Evolutionary conservation across 2,329 filamentous ascomycete species (phyloP).

Genomic region (Chrysosporium queenslandicum): DNA sequence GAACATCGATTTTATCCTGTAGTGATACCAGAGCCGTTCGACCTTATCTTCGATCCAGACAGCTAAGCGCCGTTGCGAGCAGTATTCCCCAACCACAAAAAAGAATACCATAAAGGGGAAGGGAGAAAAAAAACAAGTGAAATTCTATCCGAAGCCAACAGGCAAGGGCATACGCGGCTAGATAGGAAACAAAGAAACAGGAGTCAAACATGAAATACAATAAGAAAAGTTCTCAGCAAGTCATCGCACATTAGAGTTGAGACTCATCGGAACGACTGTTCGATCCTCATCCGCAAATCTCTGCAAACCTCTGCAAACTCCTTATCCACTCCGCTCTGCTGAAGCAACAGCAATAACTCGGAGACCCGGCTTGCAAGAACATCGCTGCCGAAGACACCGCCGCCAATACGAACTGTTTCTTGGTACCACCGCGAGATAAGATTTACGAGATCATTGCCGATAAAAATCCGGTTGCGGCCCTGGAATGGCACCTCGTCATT

Average conservation of each 20-base stretch:
- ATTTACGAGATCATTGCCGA: constrained; percentile 54
- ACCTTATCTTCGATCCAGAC: background rate
- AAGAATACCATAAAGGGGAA: background rate
- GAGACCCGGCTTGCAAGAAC: constrained; percentile 44
- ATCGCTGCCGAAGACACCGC: constrained; percentile 50
- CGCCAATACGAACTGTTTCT: constrained; percentile 45
- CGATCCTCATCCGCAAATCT: constrained; percentile 34
- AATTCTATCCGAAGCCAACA: background rate
- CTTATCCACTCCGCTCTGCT: constrained; percentile 35
- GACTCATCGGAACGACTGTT: constrained; percentile 15
- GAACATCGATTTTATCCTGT: background rate
- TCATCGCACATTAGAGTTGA: background rate
- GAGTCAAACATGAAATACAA: background rate
- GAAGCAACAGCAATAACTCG: constrained; percentile 38
- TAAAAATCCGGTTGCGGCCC: constrained; percentile 45
- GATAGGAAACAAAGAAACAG: background rate
- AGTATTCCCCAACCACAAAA: background rate
- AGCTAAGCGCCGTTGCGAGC: background rate
- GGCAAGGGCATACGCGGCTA: background rate
- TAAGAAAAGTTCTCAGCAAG: background rate
- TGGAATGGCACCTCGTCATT: constrained; percentile 56
- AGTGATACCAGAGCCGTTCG: background rate
- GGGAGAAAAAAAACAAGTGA: background rate
- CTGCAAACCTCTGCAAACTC: constrained; percentile 32
- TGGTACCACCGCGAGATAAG: constrained; percentile 52